phyloP scores from a whole-genome alignment of 208 protist species.

The Kentomonas sorsogonicus region DNA sequence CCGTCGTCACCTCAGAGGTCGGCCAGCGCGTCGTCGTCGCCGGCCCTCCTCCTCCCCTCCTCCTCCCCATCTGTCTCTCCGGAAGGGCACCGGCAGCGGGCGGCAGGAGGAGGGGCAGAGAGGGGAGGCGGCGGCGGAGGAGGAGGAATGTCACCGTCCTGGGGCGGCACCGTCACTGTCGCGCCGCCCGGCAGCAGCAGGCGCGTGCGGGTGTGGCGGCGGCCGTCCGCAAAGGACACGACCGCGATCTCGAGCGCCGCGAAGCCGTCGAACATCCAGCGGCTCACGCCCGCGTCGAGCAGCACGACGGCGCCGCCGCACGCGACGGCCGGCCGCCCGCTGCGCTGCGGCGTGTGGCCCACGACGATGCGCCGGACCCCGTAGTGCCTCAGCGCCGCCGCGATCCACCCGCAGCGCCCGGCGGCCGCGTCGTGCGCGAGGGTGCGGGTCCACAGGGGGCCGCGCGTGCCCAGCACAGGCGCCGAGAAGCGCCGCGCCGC shows the following conservation, averaged over 20 bases:
- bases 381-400: slow-evolving; percentile 19
- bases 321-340: slow-evolving; percentile 28
- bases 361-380: slow-evolving; percentile 41
- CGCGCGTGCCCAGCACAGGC: slow-evolving; percentile 23
- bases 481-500: slow-evolving; percentile 18
- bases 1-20: too few relatives aligned
- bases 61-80: too few relatives aligned
- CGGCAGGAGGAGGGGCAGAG: too few relatives aligned
- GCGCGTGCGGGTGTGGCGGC: neutral
- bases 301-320: slow-evolving; percentile 36
- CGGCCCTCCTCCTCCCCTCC: too few relatives aligned
- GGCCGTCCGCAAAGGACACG: slow-evolving; percentile 5
- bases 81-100: too few relatives aligned
- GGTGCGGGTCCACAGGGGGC: slow-evolving; percentile 47
- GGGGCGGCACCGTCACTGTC: too few relatives aligned
- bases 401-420: slow-evolving; percentile 23
- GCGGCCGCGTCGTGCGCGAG: slow-evolving; percentile 34
- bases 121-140: too few relatives aligned
- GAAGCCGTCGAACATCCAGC: slow-evolving; percentile 46
- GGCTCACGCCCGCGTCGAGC: slow-evolving; percentile 37
- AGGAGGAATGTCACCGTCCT: too few relatives aligned
- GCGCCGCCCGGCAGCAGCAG: too few relatives aligned
- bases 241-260: slow-evolving; percentile 37
- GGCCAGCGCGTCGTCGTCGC: too few relatives aligned
- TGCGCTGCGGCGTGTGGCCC: slow-evolving; percentile 42